Evolutionary conservation across 1,284 basidiomycete species (phyloP).

Genomic region (Leucoagaricus sp.): DNA sequence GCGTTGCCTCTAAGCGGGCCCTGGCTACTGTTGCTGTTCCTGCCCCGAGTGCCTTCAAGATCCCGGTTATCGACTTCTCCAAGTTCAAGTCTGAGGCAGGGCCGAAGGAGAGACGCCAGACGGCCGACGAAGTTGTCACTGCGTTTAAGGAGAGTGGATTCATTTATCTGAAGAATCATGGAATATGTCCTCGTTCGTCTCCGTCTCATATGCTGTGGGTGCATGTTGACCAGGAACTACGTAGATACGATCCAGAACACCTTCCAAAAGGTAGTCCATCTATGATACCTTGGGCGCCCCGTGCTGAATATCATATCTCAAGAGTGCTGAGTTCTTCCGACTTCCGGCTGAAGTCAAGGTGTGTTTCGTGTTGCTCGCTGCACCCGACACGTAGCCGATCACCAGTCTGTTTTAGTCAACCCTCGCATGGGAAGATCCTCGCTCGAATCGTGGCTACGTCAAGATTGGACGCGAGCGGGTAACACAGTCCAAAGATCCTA

Average conservation of each 20-base stretch:
- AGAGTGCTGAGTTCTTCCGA: constrained; percentile 77
- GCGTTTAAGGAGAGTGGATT: constrained; percentile 81
- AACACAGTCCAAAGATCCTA: constrained; percentile 67
- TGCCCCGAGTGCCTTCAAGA: constrained; percentile 44
- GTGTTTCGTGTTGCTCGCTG: constrained; percentile 5
- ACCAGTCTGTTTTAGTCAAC: constrained; percentile 38
- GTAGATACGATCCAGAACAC: constrained; percentile 46
- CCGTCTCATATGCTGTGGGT: neutral
- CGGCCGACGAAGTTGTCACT: constrained; percentile 70
- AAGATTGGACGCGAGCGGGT: constrained; percentile 78
- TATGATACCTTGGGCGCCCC: neutral
- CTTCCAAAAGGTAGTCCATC: constrained; percentile 56
- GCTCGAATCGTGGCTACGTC: constrained; percentile 83
- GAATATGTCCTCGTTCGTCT: constrained; percentile 49
- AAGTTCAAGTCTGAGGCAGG: constrained; percentile 58
- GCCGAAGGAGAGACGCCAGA: constrained; percentile 55
- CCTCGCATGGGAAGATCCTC: constrained; percentile 79
- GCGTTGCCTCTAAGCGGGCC: constrained; percentile 22
- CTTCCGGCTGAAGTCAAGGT: constrained; percentile 68
- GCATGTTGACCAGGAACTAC: constrained; percentile 11
- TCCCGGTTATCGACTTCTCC: constrained; percentile 80
- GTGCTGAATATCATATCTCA: constrained; percentile 6
- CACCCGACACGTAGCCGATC: neutral
- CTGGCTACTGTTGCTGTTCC: constrained; percentile 31
- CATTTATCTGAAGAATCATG: constrained; percentile 72